A percentile compares a stretch with the other conserved stretches of the same genome.
These are phyloP conservation scores for Sanghuangporus baumii DNA, from an alignment of 1,284 basidiomycete species.

Conservation along the genomic window DNA sequence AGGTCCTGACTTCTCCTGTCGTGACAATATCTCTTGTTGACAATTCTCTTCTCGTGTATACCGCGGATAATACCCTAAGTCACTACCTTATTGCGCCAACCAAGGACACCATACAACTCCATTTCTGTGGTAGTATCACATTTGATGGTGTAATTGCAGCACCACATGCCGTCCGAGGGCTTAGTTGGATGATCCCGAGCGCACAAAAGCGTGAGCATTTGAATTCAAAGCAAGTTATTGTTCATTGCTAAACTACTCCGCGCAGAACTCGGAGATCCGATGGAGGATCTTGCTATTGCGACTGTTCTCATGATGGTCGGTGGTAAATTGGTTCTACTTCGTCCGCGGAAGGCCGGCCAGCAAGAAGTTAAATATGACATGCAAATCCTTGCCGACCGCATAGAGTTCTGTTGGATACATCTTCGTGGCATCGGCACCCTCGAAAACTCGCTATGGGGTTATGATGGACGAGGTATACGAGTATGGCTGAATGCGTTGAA, in stretches of 20 bases:
- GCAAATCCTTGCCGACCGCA: constrained; percentile 92
- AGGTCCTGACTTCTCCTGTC: constrained; percentile 73
- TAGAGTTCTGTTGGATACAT: constrained; percentile 99
- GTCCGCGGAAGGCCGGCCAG: constrained; percentile 61
- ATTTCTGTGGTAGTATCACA: constrained; percentile 91
- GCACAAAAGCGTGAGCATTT: constrained; percentile 79
- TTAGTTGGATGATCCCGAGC: constrained; percentile 96
- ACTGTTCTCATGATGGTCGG: constrained; percentile 97
- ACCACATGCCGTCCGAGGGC: constrained; percentile 80
- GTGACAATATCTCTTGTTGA: constrained; percentile 89
- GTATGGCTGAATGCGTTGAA: constrained; percentile 95
- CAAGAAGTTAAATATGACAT: constrained; percentile 97
- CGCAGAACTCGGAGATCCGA: constrained; percentile 87
- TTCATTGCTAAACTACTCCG: constrained; percentile 14
- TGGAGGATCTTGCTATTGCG: constrained; percentile 88
- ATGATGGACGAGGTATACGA: constrained; percentile 84
- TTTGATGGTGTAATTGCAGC: constrained; percentile 89
- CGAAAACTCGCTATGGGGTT: constrained; percentile 97
- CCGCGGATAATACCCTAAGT: constrained; percentile 90
- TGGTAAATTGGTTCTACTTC: constrained; percentile 84
- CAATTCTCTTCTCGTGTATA: constrained; percentile 95
- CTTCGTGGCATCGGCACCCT: constrained; percentile 86
- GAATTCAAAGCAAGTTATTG: neutral
- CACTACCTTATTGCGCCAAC: constrained; percentile 93
- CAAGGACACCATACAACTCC: constrained; percentile 75